These are phyloP conservation scores for Penicillium bovifimosum DNA, from an alignment of 495 filamentous ascomycete genomes.

Conservation along the genomic window DNA sequence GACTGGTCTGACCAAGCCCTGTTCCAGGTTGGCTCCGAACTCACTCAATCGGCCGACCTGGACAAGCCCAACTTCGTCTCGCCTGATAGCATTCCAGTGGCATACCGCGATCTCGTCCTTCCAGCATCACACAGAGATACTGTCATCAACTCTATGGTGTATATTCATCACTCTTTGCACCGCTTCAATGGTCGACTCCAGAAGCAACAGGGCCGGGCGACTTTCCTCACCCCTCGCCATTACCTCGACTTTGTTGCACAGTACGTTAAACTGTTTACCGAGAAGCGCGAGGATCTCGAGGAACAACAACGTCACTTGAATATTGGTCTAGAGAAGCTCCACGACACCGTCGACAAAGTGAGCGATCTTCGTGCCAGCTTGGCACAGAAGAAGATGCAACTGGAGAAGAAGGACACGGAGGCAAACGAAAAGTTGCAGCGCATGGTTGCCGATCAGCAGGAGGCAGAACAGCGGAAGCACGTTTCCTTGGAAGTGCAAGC, in stretches of 20 bases:
- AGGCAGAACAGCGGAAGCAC: constrained; percentile 87
- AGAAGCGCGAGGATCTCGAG: constrained; percentile 97
- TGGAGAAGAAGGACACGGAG: constrained; percentile 89
- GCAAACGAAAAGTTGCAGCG: constrained; percentile 94
- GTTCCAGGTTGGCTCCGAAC: constrained; percentile 93
- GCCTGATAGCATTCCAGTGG: constrained; percentile 88
- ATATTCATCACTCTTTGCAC: constrained; percentile 91
- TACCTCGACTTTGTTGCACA: constrained; percentile 98
- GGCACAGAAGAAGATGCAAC: constrained; percentile 85
- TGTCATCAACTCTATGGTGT: constrained; percentile 96
- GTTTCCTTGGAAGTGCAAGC: constrained; percentile 83
- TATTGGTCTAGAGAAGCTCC: constrained; percentile 94
- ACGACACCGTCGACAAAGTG: constrained; percentile 97
- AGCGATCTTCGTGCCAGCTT: constrained; percentile 83
- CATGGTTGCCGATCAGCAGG: constrained; percentile 94
- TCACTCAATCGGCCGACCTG: constrained; percentile 92
- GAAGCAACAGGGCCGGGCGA: constrained; percentile 84
- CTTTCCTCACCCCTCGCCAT: constrained; percentile 91
- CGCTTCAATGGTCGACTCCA: constrained; percentile 82
- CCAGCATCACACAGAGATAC: constrained; percentile 86
- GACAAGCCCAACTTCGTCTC: constrained; percentile 78
- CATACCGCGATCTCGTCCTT: constrained; percentile 76
- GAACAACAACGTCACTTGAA: constrained; percentile 98
- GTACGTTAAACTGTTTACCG: constrained; percentile 94
- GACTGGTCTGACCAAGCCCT: constrained; percentile 99